phyloP scores from a whole-genome alignment of 495 filamentous ascomycete species.

The Cetradonia linearis region DNA sequence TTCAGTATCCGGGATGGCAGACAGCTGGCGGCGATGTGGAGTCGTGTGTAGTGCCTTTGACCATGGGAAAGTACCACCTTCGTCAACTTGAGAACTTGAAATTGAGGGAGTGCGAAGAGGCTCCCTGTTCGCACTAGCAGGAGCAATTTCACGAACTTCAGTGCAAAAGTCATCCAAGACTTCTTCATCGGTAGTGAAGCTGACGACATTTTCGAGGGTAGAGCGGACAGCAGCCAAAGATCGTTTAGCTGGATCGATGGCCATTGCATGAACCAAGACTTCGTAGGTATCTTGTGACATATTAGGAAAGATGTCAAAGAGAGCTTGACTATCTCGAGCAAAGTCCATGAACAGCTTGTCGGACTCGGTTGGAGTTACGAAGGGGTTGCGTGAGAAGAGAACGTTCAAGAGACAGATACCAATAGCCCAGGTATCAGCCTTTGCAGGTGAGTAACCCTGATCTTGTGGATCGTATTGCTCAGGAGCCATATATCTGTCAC shows the following conservation, averaged over 20 bases:
- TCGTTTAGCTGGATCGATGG: slow-evolving; percentile 80
- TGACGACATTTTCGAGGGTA: slow-evolving; percentile 64
- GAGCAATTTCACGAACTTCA: slow-evolving; percentile 57
- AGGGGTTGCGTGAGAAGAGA: slow-evolving; percentile 90
- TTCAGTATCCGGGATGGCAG: slow-evolving; percentile 68
- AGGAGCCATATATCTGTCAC: slow-evolving; percentile 97
- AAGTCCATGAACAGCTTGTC: slow-evolving; percentile 90
- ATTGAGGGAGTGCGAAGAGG: slow-evolving; percentile 93
- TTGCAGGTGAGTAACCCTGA: slow-evolving; percentile 79
- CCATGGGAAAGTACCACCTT: slow-evolving; percentile 86
- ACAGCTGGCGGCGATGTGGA: slow-evolving; percentile 74
- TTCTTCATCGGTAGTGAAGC: slow-evolving; percentile 92
- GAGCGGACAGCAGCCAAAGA: slow-evolving; percentile 68
- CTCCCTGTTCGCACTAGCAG: slow-evolving; percentile 82
- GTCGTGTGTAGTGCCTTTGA: slow-evolving; percentile 78
- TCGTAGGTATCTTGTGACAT: slow-evolving; percentile 97
- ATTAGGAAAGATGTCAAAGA: slow-evolving; percentile 96
- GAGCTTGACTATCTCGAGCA: slow-evolving; percentile 78
- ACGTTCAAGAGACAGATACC: slow-evolving; percentile 94
- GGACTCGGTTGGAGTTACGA: slow-evolving; percentile 72
- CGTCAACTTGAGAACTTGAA: slow-evolving; percentile 72
- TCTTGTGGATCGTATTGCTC: slow-evolving; percentile 87
- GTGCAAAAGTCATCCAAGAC: slow-evolving; percentile 88
- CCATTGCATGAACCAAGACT: slow-evolving; percentile 77
- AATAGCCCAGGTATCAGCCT: slow-evolving; percentile 94